phyloP scores from a whole-genome alignment of 192 early-diverging fungal species.

The Backusella liffmaniae region DNA sequence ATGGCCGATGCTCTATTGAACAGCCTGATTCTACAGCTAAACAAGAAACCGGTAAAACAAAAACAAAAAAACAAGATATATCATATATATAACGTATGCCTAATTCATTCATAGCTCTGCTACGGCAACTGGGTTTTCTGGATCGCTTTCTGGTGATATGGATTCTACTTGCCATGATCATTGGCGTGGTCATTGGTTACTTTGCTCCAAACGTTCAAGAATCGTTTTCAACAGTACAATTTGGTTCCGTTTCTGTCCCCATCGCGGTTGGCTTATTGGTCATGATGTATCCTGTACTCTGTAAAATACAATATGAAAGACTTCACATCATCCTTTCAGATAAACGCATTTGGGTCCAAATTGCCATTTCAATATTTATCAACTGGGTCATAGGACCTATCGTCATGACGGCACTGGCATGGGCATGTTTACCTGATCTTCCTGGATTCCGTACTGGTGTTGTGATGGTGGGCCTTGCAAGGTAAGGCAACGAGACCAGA shows the following conservation, averaged over 20 bases:
- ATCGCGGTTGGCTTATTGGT: conserved; percentile 63
- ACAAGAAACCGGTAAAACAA: neutral
- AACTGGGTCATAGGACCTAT: conserved; percentile 71
- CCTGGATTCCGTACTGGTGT: conserved; percentile 65
- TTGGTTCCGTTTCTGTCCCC: conserved; percentile 68
- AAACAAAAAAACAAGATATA: no score
- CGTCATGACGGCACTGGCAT: conserved; percentile 65
- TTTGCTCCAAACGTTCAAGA: conserved; percentile 53
- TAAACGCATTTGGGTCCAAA: conserved; percentile 49
- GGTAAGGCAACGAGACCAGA: neutral
- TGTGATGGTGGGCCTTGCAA: conserved; percentile 48
- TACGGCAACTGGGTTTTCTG: conserved; percentile 27
- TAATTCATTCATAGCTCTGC: neutral
- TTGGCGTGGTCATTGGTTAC: conserved; percentile 59
- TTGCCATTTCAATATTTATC: conserved; percentile 54
- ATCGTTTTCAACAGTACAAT: conserved; percentile 50
- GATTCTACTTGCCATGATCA: conserved; percentile 50
- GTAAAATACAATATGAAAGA: conserved; percentile 53
- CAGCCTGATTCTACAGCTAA: neutral
- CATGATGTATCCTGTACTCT: conserved; percentile 80
- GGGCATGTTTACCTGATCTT: conserved; percentile 65
- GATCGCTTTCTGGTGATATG: conserved; percentile 41
- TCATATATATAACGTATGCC: neutral
- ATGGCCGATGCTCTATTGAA: neutral
- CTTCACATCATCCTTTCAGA: conserved; percentile 38